These are phyloP conservation scores for Carex parvula DNA, from an alignment of 176 grass and related monocot species.

Conservation along the genomic window DNA sequence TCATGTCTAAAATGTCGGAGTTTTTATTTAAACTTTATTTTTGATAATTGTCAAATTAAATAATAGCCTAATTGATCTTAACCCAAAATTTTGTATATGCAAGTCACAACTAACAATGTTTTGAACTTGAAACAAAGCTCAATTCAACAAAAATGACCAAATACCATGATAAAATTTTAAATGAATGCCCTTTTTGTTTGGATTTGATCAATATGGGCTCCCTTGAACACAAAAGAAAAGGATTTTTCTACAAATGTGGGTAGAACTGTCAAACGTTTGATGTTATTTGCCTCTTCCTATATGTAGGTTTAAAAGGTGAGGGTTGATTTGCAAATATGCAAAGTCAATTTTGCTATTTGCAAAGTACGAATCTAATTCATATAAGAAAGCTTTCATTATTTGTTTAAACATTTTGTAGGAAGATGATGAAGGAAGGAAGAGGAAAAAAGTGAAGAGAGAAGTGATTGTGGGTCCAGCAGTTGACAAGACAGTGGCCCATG, in stretches of 20 bases:
- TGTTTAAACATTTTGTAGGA: constrained; percentile 29
- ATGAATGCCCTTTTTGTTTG: background rate
- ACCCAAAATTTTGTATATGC: background rate
- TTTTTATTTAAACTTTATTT: background rate
- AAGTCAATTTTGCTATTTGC: background rate
- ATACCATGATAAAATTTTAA: background rate
- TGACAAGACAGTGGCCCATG: constrained; percentile 83
- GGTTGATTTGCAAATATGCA: background rate
- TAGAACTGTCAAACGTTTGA: background rate
- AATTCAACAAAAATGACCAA: background rate
- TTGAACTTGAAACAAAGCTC: background rate
- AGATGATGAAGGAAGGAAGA: constrained; percentile 43
- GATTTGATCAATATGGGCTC: constrained; percentile 1
- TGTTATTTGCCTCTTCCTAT: background rate
- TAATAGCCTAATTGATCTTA: background rate
- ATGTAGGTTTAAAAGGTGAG: background rate
- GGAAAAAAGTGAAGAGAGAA: constrained; percentile 55
- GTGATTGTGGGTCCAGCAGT: constrained; percentile 83
- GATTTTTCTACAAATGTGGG: background rate
- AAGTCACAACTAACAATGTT: background rate
- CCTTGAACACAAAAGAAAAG: background rate
- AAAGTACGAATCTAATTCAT: background rate
- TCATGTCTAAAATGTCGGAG: background rate
- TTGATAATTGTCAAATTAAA: background rate
- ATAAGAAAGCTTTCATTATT: background rate